Base-by-base conservation (phyloP, 495 filamentous ascomycete genomes). In the Neurospora sp. region DNA sequence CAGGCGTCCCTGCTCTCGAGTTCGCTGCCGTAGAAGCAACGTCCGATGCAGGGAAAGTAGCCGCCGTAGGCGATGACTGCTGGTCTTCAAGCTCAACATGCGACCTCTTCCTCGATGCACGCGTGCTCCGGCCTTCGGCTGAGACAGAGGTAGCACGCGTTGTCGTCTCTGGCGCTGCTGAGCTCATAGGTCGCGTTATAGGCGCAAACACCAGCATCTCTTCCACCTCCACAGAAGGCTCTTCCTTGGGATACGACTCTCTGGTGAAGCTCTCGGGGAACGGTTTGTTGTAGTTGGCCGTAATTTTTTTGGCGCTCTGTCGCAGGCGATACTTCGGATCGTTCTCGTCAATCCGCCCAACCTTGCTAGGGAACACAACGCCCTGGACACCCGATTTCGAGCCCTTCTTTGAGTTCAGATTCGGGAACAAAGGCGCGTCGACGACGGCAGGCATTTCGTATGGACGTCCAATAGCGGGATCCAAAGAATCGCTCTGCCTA, bases 1-100 rank as follows among this genome's bases (percentile, higher is more conserved):
- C 82, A 11, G 89, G 89, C 18, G 89, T 91, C 38, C 82, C 85
- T 12, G 88, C 88, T 76, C 89, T 85, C 20, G 88, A 89, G 71
- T 82, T 83, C 39, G 82, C 79, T 14, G 81, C 79, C 8, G 85
- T 87, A 38, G 82, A 84, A 27, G 83, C 79, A 38, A 80, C 82
- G 31, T 78, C 80, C 5, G 79, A 78, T 16, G 78, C 77, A 41
- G 77, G 78, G 75, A 84, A 85, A 76, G 79, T 79, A n/a, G 77
- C 73, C n/a, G 79, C 77, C n/a, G 79, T 85, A 7, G 85, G 84
- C 12, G 85, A 86, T 39, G 81, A 66, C 54, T 31, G 75, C 75
- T 82, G 79, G 39, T 83, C 81, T 40, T 85, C 84, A n/a, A 83
- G 69, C 8, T 85, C 84, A 69, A 85, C 84, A 79, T 83, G 78